Evolutionary conservation across 108 stramenopile genomes (phyloP), one percentile per base, ranked within the genome.

Genomic region (Fistulifera pelliculosa): DNA sequence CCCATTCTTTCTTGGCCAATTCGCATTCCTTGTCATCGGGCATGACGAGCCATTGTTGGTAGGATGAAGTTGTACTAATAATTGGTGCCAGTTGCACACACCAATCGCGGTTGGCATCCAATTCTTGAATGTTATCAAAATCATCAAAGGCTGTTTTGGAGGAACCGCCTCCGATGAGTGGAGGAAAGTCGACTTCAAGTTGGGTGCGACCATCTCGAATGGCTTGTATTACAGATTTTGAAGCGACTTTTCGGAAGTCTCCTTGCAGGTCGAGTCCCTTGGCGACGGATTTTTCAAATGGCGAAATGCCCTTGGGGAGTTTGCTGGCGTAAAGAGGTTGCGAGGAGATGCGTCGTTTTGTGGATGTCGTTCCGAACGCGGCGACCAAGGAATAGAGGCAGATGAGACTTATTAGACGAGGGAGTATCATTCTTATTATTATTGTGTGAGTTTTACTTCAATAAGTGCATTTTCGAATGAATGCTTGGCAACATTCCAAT

Each of bases 61-160:
- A 61, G 31, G 31, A 35, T 3, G 31, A 8, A 35, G 8, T n/a
- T n/a, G 31, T 8, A 26, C 62, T 41, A 19, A 90, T 66, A 11
- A 48, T 51, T 6, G 80, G 77, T 0, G 76, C 59, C 50, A 71
- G 60, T 41, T 74, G 66, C 44, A 86, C 76, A 48, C 79, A 74
- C 82, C 80, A 93, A 61, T 86, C 87, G 38, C 71, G 78, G 62
- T 93, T 93, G 53, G 66, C 53, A 58, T 92, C 69, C 35, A 92
- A 54, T 65, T 87, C 86, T 58, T 83, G 79, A 12, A 92, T 68
- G 60, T 93, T 93, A 61, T 88, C 87, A 76, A 88, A 88, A 58
- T 93, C 90, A 56, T 93, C 90, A 66, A 93, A 93, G 54, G 79
- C 79, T 8, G 70, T 68, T 51, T 93, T 93, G 25, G 58, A 55